These are phyloP conservation scores for Echinosophora koreensis DNA, from an alignment of 306 rosid genomes.

Conservation along the genomic window DNA sequence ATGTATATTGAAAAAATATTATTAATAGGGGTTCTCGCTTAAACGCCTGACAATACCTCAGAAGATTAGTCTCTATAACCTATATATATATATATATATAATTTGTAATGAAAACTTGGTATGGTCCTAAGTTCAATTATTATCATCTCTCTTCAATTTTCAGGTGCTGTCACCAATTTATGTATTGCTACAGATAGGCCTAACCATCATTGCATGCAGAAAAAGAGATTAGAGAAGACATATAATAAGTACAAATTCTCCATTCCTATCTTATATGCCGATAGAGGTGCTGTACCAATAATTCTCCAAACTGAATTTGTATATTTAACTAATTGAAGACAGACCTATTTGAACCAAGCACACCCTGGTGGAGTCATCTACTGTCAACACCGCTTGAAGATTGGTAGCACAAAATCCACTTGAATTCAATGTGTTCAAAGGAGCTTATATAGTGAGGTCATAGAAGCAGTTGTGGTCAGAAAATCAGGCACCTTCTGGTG, in stretches of 20 bases:
- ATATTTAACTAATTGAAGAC: slow-evolving; percentile 14
- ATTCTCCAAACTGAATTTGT: slow-evolving; percentile 26
- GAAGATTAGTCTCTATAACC: too few species aligned
- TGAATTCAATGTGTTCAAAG: slow-evolving; percentile 21
- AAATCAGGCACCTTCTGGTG: slow-evolving; percentile 34
- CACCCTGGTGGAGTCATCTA: slow-evolving; percentile 26
- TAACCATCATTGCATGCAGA: slow-evolving; percentile 16
- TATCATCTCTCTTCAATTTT: neutral
- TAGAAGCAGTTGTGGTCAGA: slow-evolving; percentile 35
- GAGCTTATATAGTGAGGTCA: slow-evolving; percentile 35
- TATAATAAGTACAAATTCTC: slow-evolving; percentile 17
- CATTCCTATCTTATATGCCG: slow-evolving; percentile 16
- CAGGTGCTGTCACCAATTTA: slow-evolving; percentile 29
- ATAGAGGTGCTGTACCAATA: neutral
- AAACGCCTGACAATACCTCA: too few species aligned
- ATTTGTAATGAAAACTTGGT: slow-evolving; percentile 1
- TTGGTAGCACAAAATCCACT: slow-evolving; percentile 38
- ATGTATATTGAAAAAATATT: too few species aligned
- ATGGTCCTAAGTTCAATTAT: too few species aligned
- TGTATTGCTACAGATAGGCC: neutral
- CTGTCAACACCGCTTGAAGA: slow-evolving; percentile 37
- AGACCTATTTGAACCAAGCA: slow-evolving; percentile 31
- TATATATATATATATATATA: too few species aligned
- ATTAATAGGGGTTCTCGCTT: too few species aligned
- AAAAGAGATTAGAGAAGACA: neutral